phyloP scores from a whole-genome alignment of 441 rosid genomes.

The Flueggea neowawraea region DNA sequence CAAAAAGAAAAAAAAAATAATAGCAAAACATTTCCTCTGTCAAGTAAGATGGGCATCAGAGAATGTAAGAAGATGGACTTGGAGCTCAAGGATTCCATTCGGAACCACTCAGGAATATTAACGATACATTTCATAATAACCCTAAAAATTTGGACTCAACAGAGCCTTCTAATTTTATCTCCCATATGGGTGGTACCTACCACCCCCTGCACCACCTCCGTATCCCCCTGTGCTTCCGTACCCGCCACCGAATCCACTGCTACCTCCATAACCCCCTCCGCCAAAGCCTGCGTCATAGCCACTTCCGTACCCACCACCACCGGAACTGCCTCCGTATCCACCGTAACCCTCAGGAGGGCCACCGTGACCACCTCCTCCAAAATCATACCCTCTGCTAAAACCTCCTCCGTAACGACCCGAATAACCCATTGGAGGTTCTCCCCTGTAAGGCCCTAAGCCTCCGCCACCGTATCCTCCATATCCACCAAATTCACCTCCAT shows the following conservation, averaged over 20 bases:
- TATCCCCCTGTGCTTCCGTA: slow-evolving; percentile 73
- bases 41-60: too few species aligned
- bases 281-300: slow-evolving; percentile 53
- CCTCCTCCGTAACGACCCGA: slow-evolving; percentile 81
- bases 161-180: slow-evolving; percentile 34
- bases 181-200: slow-evolving; percentile 90
- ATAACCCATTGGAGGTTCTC: slow-evolving; percentile 75
- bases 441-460: slow-evolving; percentile 59
- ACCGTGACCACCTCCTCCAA: slow-evolving; percentile 71
- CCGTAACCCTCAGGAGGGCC: slow-evolving; percentile 53
- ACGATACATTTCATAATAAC: too few species aligned
- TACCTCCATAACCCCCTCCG: slow-evolving; percentile 57
- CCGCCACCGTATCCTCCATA: slow-evolving; percentile 58
- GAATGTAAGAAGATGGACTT: too few species aligned
- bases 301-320: slow-evolving; percentile 46
- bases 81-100: too few species aligned
- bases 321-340: slow-evolving; percentile 52
- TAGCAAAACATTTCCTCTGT: too few species aligned
- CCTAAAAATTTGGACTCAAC: too few species aligned
- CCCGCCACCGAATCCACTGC: slow-evolving; percentile 36
- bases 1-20: too few species aligned
- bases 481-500: slow-evolving; percentile 53
- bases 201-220: slow-evolving; percentile 64
- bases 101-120: too few species aligned
- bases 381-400: slow-evolving; percentile 69